These are phyloP conservation scores for Rhinocladiella mackenziei DNA, from an alignment of 2,329 filamentous ascomycete species.

Conservation along the genomic window DNA sequence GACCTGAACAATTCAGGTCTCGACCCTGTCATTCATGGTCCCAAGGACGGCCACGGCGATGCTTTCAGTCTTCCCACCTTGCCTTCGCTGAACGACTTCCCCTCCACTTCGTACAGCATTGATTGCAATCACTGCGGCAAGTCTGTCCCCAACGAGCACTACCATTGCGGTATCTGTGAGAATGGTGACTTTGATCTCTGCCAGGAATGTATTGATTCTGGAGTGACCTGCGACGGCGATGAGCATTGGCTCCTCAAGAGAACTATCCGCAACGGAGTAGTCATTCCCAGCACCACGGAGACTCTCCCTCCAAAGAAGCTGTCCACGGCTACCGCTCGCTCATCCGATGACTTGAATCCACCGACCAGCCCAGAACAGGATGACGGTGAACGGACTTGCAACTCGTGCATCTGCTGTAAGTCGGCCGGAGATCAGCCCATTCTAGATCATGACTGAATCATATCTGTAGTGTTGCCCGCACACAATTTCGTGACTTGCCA, in stretches of 20 bases:
- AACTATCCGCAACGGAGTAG: slow-evolving; percentile 69
- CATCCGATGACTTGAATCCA: slow-evolving; percentile 22
- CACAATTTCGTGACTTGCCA: slow-evolving; percentile 79
- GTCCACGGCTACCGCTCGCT: slow-evolving; percentile 14
- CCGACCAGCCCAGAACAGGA: slow-evolving; percentile 18
- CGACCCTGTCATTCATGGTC: slow-evolving; percentile 9
- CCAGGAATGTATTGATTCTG: slow-evolving; percentile 68
- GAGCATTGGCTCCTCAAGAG: slow-evolving; percentile 96
- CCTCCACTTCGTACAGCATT: slow-evolving; percentile 64
- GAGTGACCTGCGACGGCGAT: slow-evolving; percentile 70
- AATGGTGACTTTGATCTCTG: slow-evolving; percentile 94
- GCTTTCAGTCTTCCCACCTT: slow-evolving; percentile 33
- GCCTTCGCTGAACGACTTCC: slow-evolving; percentile 35
- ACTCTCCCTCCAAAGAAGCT: slow-evolving; percentile 63
- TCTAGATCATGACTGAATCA: no score
- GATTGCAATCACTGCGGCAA: slow-evolving; percentile 89
- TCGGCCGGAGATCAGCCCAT: no score
- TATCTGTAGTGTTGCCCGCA: slow-evolving; percentile 62
- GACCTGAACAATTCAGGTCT: slow-evolving; percentile 7
- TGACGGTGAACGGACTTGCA: slow-evolving; percentile 49
- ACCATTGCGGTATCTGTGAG: slow-evolving; percentile 91
- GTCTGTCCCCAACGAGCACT: slow-evolving; percentile 76
- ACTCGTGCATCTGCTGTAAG: slow-evolving; percentile 62
- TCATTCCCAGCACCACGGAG: slow-evolving; percentile 83
- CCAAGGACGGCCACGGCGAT: slow-evolving; percentile 5